Base-by-base conservation (phyloP, 352 stramenopile genomes). In the Aphanomyces astaci region DNA sequence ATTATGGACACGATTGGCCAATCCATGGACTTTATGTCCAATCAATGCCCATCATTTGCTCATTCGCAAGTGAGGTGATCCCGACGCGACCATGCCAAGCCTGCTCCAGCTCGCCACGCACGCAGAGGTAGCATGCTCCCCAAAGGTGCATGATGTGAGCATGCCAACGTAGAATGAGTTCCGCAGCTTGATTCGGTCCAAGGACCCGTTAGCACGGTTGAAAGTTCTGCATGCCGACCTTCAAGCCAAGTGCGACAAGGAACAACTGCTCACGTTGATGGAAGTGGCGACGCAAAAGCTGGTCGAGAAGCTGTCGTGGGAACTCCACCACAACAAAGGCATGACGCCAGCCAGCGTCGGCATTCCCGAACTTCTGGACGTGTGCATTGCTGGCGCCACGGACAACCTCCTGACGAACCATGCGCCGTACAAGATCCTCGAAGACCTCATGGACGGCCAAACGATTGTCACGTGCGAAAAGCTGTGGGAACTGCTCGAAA, bases 371-470 rank as follows among this genome's bases (percentile, higher is more conserved):
- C 75, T 95, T 4, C 72, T 95, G 51, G 86, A 95, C 48, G 57
- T 95, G 56, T 95, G 84, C 53, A 93, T 93, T 64, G 78, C 78
- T 13, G 86, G 86, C n/a, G 86, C 90, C 28, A 74, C 66, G 30
- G 75, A 75, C n/a, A 78, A 86, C 10, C 79, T 80, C 40, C 64
- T 95, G 53, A 63, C 87, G 39, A 84, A 81, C 68, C 88, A 76
- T 71, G 83, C 85, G 25, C 84, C 86, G 13, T 95, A 95, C 75
- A 90, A 91, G 63, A 75, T 95, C 48, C 76, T 95, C 28, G 86
- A 93, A 53, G 84, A 95, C 71, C 73, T 95, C 33, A 90, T 93
- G 83, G 86, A 95, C 54, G 80, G 83, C 2, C 86, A 95, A 71
- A 93, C 84, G 24, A 91, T 95, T 69, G 80, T 69, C 70, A 89